Evolutionary conservation across 495 filamentous ascomycete genomes (phyloP), one percentile per base, ranked within the genome.

Genomic region (Bombardia bombarda): DNA sequence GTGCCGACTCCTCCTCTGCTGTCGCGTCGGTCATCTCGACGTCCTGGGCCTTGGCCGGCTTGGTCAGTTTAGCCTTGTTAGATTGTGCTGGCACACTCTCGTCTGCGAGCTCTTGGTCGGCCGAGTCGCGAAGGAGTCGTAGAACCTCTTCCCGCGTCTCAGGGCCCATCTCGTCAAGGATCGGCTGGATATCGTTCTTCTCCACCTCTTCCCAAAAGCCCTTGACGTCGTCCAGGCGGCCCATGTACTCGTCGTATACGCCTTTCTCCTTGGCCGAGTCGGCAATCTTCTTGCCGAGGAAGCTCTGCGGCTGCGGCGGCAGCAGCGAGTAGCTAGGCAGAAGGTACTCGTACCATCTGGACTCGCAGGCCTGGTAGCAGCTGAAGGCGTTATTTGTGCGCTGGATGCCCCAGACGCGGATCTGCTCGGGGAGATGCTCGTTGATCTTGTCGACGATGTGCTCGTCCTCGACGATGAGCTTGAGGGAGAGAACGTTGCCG

Each of bases 311-410:
- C 51, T 96, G 88, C 4, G 92, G 93, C 22, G 92, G 93, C 31
- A 98, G 65, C 42, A 97, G 88, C 41, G 81, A 83, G 58, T 95
- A 84, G 20, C 83, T 87, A 7, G 92, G 92, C 61, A 98, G 86
- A 30, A 98, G 70, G 56, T 97, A 98, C 57, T 98, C 92, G 63
- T 98, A 98, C 61, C 87, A 86, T 41, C 92, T 77, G 9, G 87
- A 94, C 55, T 97, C 92, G 56, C 90, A 95, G 31, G 86, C 72
- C 52, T 92, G 82, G 58, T 98, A 97, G 61, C 82, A 85, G 60
- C 82, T 95, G 70, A 97, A 98, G 40, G 80, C 72, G 42, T 83
- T 85, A 51, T 77, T 87, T 1, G 90, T 90, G 17, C 84, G 69
- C 56, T 92, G 76, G 38, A 94, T 82, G 7, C 86, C 92, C 92